A percentile compares a stretch with the other conserved stretches of the same genome.
These are phyloP conservation scores for Themeda triandra DNA, from an alignment of 176 grass and related monocot genomes.

Conservation along the genomic window DNA sequence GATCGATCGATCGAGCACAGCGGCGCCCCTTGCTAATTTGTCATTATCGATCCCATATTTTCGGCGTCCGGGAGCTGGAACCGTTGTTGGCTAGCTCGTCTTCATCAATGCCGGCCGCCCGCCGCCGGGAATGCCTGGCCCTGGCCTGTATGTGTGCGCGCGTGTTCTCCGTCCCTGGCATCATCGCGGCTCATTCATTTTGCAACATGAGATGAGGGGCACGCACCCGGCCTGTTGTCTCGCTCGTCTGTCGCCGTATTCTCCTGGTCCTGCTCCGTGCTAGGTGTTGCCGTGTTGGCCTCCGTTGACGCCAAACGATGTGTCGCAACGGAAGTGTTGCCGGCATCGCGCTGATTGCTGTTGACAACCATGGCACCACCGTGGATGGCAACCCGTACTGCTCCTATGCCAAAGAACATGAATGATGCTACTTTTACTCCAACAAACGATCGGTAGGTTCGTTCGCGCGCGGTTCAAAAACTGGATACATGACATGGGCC, in stretches of 20 bases:
- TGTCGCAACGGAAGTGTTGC: neutral
- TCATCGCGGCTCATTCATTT: neutral
- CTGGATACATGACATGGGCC: neutral
- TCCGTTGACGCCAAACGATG: neutral
- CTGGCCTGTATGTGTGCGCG: neutral
- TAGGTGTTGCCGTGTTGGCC: neutral
- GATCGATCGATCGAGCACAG: neutral
- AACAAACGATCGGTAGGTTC: neutral
- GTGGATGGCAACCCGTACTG: neutral
- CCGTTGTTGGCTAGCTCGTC: neutral
- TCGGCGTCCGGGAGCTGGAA: slow-evolving; percentile 1
- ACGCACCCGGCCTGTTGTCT: neutral
- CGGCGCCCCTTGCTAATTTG: slow-evolving; percentile 6
- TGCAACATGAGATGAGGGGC: neutral
- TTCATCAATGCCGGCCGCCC: neutral
- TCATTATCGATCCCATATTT: slow-evolving; percentile 11
- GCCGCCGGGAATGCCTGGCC: neutral
- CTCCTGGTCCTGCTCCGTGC: neutral
- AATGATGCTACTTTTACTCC: too few relatives aligned
- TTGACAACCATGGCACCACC: neutral
- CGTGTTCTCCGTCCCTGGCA: neutral
- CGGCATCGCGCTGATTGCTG: neutral
- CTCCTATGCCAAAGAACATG: neutral
- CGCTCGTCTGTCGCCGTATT: neutral
- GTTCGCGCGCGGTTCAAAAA: neutral